Conservation (phyloP, 176 grass and related monocot genomes). For the Triticum urartu region DNA sequence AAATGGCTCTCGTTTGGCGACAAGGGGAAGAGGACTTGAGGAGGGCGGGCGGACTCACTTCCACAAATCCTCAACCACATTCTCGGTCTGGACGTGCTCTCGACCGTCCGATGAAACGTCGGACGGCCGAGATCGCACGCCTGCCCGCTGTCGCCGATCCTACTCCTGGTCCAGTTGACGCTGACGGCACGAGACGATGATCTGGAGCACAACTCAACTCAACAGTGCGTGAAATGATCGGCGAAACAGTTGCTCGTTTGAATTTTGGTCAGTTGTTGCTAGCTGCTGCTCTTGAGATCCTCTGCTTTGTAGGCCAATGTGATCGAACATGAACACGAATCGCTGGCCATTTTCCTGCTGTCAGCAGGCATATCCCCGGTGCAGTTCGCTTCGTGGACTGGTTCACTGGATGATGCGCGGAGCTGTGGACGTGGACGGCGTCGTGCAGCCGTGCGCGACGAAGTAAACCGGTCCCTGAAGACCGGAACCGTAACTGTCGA, state of each 20-base stretch:
- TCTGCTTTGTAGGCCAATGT: neutral
- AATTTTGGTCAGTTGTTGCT: neutral
- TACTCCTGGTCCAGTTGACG: neutral
- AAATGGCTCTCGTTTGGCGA: constrained; percentile 16
- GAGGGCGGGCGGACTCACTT: neutral
- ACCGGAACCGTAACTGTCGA: neutral
- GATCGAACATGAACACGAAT: neutral
- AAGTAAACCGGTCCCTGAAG: constrained; percentile 2
- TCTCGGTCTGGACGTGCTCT: neutral
- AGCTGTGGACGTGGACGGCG: neutral
- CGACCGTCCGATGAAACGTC: neutral
- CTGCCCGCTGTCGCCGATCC: neutral
- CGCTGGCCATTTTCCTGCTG: no score
- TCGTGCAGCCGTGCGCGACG: neutral
- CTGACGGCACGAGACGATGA: neutral
- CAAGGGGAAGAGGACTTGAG: neutral
- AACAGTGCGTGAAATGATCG: neutral
- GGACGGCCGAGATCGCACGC: neutral
- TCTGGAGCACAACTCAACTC: neutral
- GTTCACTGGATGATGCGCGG: neutral
- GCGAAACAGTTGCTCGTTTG: neutral
- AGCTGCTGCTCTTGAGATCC: neutral
- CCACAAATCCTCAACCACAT: neutral
- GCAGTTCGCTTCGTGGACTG: neutral
- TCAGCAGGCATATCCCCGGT: neutral